Conservation (phyloP, 2,329 filamentous ascomycete species). For the Fusarium sp. region DNA sequence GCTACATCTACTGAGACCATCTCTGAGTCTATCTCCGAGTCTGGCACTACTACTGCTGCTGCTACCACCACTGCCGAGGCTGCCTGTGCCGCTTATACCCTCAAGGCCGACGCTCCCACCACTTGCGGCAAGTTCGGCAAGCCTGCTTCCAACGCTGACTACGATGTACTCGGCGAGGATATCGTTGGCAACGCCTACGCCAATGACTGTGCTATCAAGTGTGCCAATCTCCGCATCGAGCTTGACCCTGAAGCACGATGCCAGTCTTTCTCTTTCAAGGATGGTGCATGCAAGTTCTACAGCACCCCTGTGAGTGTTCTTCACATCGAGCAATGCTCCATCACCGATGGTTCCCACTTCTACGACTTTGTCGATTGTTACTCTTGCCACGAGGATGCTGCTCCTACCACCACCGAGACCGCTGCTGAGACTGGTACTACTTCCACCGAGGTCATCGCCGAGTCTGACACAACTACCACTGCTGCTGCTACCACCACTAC, state of each 20-base stretch:
- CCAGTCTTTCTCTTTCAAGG: neutral
- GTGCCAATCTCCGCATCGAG: neutral
- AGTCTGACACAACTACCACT: neutral
- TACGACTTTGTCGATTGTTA: slow-evolving; percentile 5
- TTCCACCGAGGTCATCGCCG: neutral
- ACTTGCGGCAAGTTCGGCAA: neutral
- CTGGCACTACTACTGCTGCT: neutral
- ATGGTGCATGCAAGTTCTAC: neutral
- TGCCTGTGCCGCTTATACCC: neutral
- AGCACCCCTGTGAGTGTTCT: neutral
- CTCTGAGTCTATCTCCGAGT: neutral
- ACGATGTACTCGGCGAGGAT: neutral
- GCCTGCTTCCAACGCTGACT: neutral
- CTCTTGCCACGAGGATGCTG: slow-evolving; percentile 8
- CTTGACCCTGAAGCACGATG: neutral
- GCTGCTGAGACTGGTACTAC: neutral
- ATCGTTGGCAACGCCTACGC: neutral
- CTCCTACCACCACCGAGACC: slow-evolving; percentile 1
- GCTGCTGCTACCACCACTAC: neutral
- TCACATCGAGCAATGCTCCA: rapidly evolving
- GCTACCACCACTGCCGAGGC: neutral
- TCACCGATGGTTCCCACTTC: neutral
- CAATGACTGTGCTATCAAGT: neutral
- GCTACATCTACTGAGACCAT: neutral
- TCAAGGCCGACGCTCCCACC: neutral